Evolutionary conservation across 129 eudicot genomes (phyloP).

Genomic region (Lactuca saligna): DNA sequence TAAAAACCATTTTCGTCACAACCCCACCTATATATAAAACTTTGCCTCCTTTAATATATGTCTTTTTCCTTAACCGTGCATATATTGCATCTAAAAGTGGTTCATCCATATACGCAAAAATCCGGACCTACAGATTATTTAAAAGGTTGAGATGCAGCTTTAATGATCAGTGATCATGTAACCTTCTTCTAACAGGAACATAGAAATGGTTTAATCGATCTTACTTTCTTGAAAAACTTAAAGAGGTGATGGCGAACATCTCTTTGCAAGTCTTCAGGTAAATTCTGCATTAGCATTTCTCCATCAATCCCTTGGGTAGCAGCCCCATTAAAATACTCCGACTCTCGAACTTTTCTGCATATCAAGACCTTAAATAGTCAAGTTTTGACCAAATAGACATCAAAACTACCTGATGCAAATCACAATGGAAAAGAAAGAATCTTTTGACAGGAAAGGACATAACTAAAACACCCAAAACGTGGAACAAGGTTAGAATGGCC

Average conservation of each 20-base stretch:
- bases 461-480: too few species aligned
- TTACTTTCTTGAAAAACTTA: slow-evolving; percentile 50
- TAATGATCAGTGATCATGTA: too few species aligned
- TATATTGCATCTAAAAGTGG: slow-evolving; percentile 1
- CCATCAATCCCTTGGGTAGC: not conserved
- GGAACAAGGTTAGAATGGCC: too few species aligned
- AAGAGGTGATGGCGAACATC: slow-evolving; percentile 57
- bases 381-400: not conserved
- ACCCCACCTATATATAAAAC: slow-evolving; percentile 39
- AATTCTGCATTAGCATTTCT: not conserved
- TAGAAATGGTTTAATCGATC: not conserved
- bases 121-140: slow-evolving; percentile 43
- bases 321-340: not conserved
- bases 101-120: slow-evolving; percentile 49
- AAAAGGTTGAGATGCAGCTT: not conserved
- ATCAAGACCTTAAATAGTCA: not conserved
- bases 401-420: not conserved
- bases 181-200: too few species aligned
- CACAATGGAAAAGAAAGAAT: too few species aligned
- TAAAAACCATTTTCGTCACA: slow-evolving; percentile 59
- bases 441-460: too few species aligned
- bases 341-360: not conserved
- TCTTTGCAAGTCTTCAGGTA: not conserved
- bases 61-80: slow-evolving; percentile 10
- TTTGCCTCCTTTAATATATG: slow-evolving; percentile 57